Evolutionary conservation across 2,329 filamentous ascomycete species (phyloP).

Genomic region (Colletotrichum sp.): DNA sequence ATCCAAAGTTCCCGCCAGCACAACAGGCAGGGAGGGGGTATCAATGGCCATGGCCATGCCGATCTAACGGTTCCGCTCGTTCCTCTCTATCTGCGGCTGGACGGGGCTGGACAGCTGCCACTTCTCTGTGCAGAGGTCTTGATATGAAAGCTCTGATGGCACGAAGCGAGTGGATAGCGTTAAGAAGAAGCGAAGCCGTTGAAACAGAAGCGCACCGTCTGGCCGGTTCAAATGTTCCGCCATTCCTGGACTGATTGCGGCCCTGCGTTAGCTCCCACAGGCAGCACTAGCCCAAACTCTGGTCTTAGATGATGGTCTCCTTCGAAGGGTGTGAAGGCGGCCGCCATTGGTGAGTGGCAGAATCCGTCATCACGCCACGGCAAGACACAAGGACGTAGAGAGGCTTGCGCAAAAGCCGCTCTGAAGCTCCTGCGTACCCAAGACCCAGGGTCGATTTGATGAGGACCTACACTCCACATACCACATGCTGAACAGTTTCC

Average conservation of each 20-base stretch:
- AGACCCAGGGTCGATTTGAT: constrained; percentile 3
- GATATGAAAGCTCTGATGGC: background rate
- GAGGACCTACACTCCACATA: constrained; percentile 6
- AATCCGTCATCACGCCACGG: constrained; percentile 9
- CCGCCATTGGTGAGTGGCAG: background rate
- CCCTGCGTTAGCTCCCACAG: constrained; percentile 9
- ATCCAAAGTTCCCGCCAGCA: background rate
- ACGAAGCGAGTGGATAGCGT: background rate
- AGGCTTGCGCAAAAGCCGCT: constrained; percentile 3
- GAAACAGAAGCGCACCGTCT: constrained; percentile 13
- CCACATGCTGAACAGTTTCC: background rate
- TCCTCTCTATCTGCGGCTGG: background rate
- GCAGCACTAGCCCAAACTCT: background rate
- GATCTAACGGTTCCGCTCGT: background rate
- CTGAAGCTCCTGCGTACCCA: background rate
- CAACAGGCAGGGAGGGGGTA: background rate
- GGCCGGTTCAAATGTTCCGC: constrained; percentile 5
- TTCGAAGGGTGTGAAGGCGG: background rate
- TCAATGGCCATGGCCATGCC: background rate
- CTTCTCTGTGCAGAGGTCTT: background rate
- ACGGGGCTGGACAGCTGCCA: background rate
- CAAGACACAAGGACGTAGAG: constrained; percentile 5
- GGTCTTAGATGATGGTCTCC: background rate
- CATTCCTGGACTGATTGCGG: background rate
- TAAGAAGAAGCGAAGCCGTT: constrained; percentile 6